Evolutionary conservation across 139 green algal genomes (phyloP), one percentile per base, ranked within the genome.

Genomic region (Picochlorum sp.): DNA sequence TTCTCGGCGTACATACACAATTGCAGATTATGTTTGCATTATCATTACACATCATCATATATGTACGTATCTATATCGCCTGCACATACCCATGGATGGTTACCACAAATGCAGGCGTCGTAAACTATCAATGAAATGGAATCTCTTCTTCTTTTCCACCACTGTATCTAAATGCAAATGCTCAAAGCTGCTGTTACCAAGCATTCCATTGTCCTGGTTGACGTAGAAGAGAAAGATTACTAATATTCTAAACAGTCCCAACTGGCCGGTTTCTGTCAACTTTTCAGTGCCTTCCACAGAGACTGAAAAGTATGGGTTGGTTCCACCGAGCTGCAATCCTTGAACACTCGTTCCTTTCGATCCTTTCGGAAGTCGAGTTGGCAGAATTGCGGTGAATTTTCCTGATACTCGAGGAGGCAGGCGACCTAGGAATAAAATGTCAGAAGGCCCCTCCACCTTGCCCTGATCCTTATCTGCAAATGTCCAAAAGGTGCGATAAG

Each of bases 401-500:
- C 62, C 65, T 1, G 79, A 64, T 4, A 74, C 75, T 20, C 80
- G 73, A 20, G 56, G 38, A 11, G 71, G 72, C 14, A 92, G 58
- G 7, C 65, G 62, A 28, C 85, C 86, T 1, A 88, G 49, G 57
- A 80, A 87, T 20, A 91, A 69, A 9, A 47, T 37, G 20, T 52
- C 68, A 44, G 14, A 34, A 6, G 56, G n/a, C 3, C 67, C 45
- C 11, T 47, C 65, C 4, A 70, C 57, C 1, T 18, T 32, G 56
- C 37, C 18, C 28, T 37, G 41, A 56, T 60, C 69, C 66, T 38
- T 55, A 52, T 78, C 37, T 0, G 61, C 38, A 61, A 86, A 89
- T 10, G 80, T 38, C 83, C 85, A 90, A 4, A 78, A 70, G 85
- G 84, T 0, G 83, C 84, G 85, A 79, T 32, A 94, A 59, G 70